Evolutionary conservation across 2,329 filamentous ascomycete species (phyloP).

Genomic region (Xylariaceae sp.): DNA sequence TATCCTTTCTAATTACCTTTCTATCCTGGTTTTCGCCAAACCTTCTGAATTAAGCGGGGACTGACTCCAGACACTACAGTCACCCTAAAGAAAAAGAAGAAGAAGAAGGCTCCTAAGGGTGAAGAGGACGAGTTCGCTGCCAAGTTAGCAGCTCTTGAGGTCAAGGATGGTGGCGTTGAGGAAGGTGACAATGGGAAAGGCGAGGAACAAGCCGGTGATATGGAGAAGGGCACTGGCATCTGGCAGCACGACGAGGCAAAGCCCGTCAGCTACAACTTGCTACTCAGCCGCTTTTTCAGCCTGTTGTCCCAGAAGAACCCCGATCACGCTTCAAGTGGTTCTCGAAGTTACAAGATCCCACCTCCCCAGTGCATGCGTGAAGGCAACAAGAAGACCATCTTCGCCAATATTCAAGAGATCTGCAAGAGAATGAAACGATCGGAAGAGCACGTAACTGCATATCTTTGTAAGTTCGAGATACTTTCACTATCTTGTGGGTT

Average conservation of each 20-base stretch:
- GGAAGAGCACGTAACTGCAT: conserved; percentile 95
- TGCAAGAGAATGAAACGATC: conserved; percentile 99
- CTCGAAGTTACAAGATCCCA: conserved; percentile 98
- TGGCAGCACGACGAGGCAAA: conserved; percentile 82
- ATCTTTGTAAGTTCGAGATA: conserved; percentile 52
- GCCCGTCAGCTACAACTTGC: conserved; percentile 79
- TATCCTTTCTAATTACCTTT: not conserved
- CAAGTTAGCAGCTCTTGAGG: conserved; percentile 64
- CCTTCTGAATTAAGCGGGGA: not conserved
- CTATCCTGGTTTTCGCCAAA: not conserved
- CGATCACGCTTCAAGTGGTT: conserved; percentile 84
- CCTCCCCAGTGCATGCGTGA: conserved; percentile 98
- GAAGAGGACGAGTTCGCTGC: conserved; percentile 58
- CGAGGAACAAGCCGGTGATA: conserved; percentile 70
- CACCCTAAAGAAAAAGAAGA: conserved; percentile 84
- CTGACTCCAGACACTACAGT: conserved; percentile 37
- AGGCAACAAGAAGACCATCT: conserved; percentile 99
- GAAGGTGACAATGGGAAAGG: conserved; percentile 51
- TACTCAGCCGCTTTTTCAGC: conserved; percentile 91
- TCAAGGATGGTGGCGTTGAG: conserved; percentile 61
- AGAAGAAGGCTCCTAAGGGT: conserved; percentile 49
- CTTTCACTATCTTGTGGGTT: not conserved
- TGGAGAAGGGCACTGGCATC: conserved; percentile 85
- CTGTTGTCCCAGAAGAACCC: conserved; percentile 95
- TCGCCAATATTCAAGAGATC: conserved; percentile 98